Evolutionary conservation across 768 basidiomycete species (phyloP), one percentile per base, ranked within the genome.

Genomic region (Naematelia aurantialba): DNA sequence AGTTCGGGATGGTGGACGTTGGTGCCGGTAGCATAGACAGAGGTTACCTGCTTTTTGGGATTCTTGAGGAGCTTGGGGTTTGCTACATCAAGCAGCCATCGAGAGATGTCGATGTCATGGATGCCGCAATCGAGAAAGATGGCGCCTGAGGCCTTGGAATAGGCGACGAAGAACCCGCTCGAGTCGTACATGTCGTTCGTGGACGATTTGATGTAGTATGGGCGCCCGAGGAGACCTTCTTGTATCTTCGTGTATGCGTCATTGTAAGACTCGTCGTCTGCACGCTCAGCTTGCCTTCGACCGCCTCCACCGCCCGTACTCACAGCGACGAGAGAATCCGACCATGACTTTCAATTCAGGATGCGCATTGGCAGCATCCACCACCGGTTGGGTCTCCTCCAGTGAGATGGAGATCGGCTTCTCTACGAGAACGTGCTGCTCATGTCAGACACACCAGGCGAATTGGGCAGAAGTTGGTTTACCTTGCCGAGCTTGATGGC

Each of bases 331-430:
- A 17, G 45, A 52, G 45, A 68, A 63, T 11, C 56, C 67, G 22
- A 68, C 46, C 67, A 65, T 68, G 3, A 50, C 39, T 39, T 65
- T 65, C n/a, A 65, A 26, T 10, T 59, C 34, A 4, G 63, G 60
- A 45, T 58, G 50, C 10, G 58, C 56, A 39, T 58, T 44, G 4
- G 58, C 59, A 12, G 54, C 60, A 8, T 57, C 57, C 3, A 67
- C 56, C 12, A 67, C 60, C 13, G 45, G 46, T 8, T 50, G 21
- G 13, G 66, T 22, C 12, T 27, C 42, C 26, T 64, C 55, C 5
- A 66, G 24, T 30, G 62, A 57, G 22, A 64, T 54, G 3, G 63
- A 60, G 29, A 67, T 65, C 11, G 66, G 66, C 52, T 67, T 67
- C 55, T 67, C 66, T 2, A 61, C 31, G 13, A 67, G 54, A n/a